A percentile compares a stretch with the other conserved stretches of the same genome.
Evolutionary conservation across 2,329 filamentous ascomycete species (phyloP).

Genomic region (Gnomoniopsis sp.): DNA sequence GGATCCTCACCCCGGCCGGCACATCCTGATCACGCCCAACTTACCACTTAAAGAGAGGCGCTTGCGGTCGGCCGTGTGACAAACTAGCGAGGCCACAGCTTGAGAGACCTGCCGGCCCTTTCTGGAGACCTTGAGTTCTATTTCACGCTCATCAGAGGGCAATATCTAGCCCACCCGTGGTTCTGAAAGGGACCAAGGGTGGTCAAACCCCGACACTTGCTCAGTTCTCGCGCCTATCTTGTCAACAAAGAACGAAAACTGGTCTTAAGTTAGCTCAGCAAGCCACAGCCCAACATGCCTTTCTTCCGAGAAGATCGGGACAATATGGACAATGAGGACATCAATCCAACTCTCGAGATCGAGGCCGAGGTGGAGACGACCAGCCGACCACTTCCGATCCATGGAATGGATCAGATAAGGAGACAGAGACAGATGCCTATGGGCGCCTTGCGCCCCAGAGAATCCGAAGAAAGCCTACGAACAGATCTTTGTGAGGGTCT

Average conservation of each 20-base stretch:
- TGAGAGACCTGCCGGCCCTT: background rate
- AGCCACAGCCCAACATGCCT: constrained; percentile 12
- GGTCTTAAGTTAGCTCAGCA: background rate
- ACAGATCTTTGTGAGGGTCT: constrained; percentile 61
- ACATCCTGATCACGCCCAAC: background rate
- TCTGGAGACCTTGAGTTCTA: constrained; percentile 6
- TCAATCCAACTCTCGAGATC: background rate
- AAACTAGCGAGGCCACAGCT: background rate
- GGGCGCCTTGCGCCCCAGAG: constrained; percentile 29
- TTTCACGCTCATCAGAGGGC: background rate
- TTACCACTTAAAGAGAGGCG: background rate
- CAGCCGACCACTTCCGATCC: constrained; percentile 1
- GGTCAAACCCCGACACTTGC: background rate
- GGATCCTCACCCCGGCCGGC: constrained; percentile 4
- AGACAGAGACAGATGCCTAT: background rate
- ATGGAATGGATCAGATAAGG: background rate
- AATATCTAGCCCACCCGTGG: constrained; percentile 13
- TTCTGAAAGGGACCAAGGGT: constrained; percentile 18
- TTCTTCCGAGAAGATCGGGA: constrained; percentile 14
- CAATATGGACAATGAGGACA: constrained; percentile 11
- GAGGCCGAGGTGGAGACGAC: constrained; percentile 3
- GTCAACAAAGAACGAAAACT: background rate
- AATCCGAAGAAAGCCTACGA: constrained; percentile 59
- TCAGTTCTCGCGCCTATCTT: background rate
- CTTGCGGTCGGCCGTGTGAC: background rate